Evolutionary conservation across 2,329 filamentous ascomycete genomes (phyloP), one percentile per base, ranked within the genome.

Genomic region (Epichloe gansuensis): DNA sequence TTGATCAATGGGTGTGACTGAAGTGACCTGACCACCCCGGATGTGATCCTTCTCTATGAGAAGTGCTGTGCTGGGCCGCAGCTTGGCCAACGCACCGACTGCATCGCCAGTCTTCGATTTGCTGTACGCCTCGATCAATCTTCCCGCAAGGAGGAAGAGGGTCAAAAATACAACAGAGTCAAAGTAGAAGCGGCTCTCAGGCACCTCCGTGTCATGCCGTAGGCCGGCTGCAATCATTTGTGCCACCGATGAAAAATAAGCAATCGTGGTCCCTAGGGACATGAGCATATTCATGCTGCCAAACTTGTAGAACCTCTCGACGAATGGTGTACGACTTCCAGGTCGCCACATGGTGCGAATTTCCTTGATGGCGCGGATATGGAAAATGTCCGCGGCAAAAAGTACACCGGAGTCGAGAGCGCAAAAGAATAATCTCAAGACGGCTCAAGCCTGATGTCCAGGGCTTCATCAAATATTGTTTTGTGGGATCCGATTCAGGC

Each of bases 251-350:
- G 88, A 84, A 56, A 94, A 73, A 65, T 95, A 95, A 1, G 91
- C 91, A 55, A 96, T 88, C 2, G 82, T 85, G 0, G 91, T 95
- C 5, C 90, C 91, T 2, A 95, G 76, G 7, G 86, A 93, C 69
- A 96, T 91, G 55, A 96, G 77, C 72, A 94, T 85, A 64, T 95
- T 95, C 91, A 96, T 96, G 71, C 90, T 95, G 8, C 91, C 91
- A 62, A 96, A 96, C n/a, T 86, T 83, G 66, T 90, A 89, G 62
- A 96, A 91, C 13, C 91, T 77, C 59, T 85, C 79, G 15, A 87
- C 60, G 4, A 94, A 65, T 0, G 88, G 86, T 1, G 84, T 84
- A 39, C 77, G 80, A 63, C 88, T 95, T 31, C 82, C 80, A 2
- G 73, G 81, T 23, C 85, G 78, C 91, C 91, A 96, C 57, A 95